phyloP scores from a whole-genome alignment of 805 yeast genomes.

The Candida sanyiensis region DNA sequence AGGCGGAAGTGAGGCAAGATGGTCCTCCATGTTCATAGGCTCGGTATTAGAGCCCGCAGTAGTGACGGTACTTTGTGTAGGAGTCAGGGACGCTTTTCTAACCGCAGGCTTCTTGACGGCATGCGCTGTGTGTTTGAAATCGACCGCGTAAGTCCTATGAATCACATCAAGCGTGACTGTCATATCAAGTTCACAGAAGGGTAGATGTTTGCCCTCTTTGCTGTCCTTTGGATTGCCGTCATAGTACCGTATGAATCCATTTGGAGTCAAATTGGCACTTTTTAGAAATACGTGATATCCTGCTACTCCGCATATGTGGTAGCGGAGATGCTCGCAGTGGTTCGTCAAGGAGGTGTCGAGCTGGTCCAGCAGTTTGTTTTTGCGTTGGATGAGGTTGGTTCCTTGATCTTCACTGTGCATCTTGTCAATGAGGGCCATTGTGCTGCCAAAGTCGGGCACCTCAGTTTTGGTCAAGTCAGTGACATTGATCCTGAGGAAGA shows the following conservation, averaged over 20 bases:
- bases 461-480: slow-evolving; percentile 1
- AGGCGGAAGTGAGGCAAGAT: slow-evolving; percentile 1
- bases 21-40: no score
- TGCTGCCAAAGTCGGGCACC: not conserved
- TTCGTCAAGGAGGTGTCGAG: not conserved
- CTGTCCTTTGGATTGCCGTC: not conserved
- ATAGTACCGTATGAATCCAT: not conserved
- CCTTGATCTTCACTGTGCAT: not conserved
- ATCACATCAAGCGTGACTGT: not conserved
- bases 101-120: no score
- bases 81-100: no score
- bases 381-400: not conserved
- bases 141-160: not conserved
- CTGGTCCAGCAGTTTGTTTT: not conserved
- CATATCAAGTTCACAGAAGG: not conserved
- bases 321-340: not conserved
- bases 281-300: not conserved
- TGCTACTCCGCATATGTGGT: not conserved
- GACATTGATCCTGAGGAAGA: not conserved
- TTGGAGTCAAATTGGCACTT: not conserved
- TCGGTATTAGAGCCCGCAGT: no score
- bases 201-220: not conserved
- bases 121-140: not conserved
- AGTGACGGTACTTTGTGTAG: no score
- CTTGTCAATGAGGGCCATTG: not conserved